These are phyloP conservation scores for Botrytis deweyae DNA, from an alignment of 2,329 filamentous ascomycete genomes.

Conservation along the genomic window DNA sequence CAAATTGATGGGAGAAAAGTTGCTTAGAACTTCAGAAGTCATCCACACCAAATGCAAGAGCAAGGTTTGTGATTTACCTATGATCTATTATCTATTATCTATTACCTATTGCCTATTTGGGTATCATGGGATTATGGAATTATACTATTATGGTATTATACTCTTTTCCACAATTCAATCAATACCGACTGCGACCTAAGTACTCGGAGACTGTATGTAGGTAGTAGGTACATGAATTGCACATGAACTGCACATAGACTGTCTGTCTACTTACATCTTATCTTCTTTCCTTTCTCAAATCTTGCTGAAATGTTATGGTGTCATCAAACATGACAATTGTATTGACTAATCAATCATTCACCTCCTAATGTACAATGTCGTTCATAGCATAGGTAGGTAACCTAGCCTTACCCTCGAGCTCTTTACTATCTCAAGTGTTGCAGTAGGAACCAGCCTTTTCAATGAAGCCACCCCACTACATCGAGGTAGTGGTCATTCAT, in stretches of 20 bases:
- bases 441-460: neutral
- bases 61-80: neutral
- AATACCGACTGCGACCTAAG: neutral
- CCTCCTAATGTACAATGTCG: neutral
- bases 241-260: neutral
- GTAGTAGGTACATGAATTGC: neutral
- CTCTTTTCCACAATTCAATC: neutral
- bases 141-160: too few relatives aligned
- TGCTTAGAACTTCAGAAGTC: neutral
- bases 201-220: neutral
- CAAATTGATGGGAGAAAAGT: neutral
- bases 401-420: neutral
- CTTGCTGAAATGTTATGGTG: neutral
- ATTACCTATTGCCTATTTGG: neutral
- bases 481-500: neutral
- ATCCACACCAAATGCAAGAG: conserved; percentile 2
- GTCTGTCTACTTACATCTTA: neutral
- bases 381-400: neutral
- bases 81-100: too few relatives aligned
- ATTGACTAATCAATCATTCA: neutral
- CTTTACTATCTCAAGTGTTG: neutral
- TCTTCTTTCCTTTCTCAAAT: neutral
- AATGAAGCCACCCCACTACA: neutral
- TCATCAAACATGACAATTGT: neutral
- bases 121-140: neutral